These are phyloP conservation scores for Nicotiana knightiana DNA, from an alignment of 257 asterid genomes.

Conservation along the genomic window DNA sequence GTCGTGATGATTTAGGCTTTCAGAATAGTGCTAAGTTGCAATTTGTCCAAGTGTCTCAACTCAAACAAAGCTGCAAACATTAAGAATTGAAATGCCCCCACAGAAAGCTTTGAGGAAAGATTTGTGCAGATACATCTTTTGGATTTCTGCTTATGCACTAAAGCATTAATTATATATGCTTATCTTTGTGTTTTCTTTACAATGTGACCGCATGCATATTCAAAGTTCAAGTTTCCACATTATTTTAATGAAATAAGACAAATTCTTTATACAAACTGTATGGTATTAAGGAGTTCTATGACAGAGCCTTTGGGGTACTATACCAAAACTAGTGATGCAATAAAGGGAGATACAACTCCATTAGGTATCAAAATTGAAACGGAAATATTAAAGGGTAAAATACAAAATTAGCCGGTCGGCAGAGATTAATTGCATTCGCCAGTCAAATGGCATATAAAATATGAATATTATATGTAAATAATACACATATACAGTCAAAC, in stretches of 20 bases:
- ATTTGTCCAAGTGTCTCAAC: not conserved
- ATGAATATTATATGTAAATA: too few species aligned
- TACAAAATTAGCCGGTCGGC: too few species aligned
- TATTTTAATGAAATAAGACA: conserved; percentile 11
- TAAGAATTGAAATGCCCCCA: not conserved
- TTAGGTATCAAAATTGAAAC: too few species aligned
- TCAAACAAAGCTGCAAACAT: not conserved
- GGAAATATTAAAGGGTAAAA: too few species aligned
- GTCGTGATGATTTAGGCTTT: not conserved
- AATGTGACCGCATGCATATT: conserved; percentile 1
- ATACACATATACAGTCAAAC: too few species aligned
- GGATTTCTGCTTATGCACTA: not conserved
- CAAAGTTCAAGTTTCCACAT: not conserved
- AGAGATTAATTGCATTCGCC: too few species aligned
- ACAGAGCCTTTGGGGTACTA: not conserved
- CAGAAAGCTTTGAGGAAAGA: not conserved
- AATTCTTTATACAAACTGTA: not conserved
- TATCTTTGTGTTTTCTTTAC: not conserved
- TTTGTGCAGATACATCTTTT: not conserved
- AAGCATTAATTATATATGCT: not conserved
- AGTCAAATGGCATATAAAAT: too few species aligned
- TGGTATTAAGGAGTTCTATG: not conserved
- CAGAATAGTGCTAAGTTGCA: not conserved
- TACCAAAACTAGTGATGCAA: conserved; percentile 25
- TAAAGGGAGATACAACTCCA: not conserved